phyloP scores from a whole-genome alignment of 345 rosid genomes.

The Arabis hirsuta region DNA sequence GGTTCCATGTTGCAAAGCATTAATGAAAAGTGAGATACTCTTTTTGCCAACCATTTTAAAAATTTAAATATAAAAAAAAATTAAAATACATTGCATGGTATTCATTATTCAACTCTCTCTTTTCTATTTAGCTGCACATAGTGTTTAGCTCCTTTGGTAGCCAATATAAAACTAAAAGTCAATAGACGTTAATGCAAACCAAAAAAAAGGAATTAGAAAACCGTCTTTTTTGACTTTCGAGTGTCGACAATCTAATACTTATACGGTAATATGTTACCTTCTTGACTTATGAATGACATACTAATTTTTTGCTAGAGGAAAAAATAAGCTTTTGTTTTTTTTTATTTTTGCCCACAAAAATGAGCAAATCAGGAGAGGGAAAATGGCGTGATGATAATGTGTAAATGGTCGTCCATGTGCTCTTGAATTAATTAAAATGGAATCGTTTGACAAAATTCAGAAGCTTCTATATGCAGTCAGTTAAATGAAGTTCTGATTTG shows the following conservation, averaged over 20 bases:
- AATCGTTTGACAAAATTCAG: slow-evolving; percentile 1
- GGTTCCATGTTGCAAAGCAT: slow-evolving; percentile 24
- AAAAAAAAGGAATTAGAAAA: not conserved
- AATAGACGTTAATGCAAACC: not conserved
- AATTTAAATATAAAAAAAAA: no score
- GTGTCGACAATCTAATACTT: no score
- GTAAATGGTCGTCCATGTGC: slow-evolving; percentile 20
- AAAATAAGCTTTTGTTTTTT: not conserved
- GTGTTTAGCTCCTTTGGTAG: slow-evolving; percentile 9
- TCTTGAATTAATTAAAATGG: not conserved
- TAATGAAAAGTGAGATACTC: not conserved
- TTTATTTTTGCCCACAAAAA: not conserved
- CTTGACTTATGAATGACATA: slow-evolving; percentile 14
- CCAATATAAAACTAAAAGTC: not conserved
- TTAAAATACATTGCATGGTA: not conserved
- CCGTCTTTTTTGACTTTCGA: slow-evolving; percentile 15
- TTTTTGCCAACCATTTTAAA: not conserved
- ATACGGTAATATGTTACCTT: not conserved
- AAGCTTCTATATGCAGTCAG: not conserved
- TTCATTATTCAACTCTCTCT: not conserved
- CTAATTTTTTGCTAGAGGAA: not conserved
- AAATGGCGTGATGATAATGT: not conserved
- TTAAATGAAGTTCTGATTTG: not conserved
- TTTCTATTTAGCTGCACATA: slow-evolving; percentile 12
- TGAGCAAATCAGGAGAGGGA: not conserved